Evolutionary conservation across 768 basidiomycete species (phyloP).

Genomic region (Mycena metata): DNA sequence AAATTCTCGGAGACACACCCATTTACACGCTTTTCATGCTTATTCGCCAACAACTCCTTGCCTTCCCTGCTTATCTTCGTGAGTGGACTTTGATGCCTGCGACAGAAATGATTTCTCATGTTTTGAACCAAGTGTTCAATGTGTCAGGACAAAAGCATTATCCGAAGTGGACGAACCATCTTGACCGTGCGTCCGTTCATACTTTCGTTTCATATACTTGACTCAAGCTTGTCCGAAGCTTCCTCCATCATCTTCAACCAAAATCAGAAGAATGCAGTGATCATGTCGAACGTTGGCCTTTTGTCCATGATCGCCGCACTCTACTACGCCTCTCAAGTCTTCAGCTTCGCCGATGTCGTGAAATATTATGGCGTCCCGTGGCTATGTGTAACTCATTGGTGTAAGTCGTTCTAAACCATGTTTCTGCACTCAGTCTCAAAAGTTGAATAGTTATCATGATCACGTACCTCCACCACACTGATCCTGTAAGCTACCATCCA

Average conservation of each 20-base stretch:
- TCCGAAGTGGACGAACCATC: background rate
- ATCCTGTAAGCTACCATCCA: slow-evolving; percentile 43
- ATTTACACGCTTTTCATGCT: background rate
- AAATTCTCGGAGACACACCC: background rate
- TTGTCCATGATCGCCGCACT: background rate
- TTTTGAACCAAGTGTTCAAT: background rate
- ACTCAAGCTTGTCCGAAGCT: background rate
- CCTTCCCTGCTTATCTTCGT: background rate
- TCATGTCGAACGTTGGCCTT: background rate
- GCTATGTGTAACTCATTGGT: slow-evolving; percentile 69
- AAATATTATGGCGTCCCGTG: slow-evolving; percentile 68
- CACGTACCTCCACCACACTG: slow-evolving; percentile 75
- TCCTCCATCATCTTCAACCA: background rate
- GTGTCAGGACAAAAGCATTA: background rate
- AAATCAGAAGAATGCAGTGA: background rate
- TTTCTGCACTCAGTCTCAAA: slow-evolving; percentile 2
- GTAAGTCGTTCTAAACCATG: slow-evolving; percentile 46
- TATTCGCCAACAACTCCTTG: background rate
- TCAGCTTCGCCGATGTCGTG: background rate
- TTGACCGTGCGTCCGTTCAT: background rate
- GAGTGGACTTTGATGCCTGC: no score
- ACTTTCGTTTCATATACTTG: background rate
- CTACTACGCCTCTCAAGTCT: background rate
- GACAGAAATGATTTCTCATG: no score
- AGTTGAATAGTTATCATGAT: slow-evolving; percentile 60